Percentiles rank a stretch among this genome's conserved stretches.
phyloP scores from a whole-genome alignment of 805 yeast species.

The Ogataea pilisensis region DNA sequence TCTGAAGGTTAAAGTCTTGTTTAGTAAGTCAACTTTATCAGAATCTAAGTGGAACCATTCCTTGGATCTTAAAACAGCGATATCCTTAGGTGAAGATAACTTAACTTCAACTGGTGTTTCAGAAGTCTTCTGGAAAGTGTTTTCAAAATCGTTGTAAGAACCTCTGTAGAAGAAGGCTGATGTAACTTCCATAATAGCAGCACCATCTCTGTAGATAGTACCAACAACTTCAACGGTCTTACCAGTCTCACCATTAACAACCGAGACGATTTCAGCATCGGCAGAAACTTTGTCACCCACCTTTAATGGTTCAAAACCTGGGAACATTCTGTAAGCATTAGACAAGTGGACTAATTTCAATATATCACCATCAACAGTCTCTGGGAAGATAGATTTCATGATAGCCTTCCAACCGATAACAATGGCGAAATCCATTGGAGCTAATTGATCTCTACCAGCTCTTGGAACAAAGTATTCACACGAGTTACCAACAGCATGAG shows the following conservation, averaged over 20 bases:
- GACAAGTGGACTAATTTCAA: conserved; percentile 91
- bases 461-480: conserved; percentile 94
- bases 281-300: conserved; percentile 84
- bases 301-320: conserved; percentile 86
- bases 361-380: conserved; percentile 92
- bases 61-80: conserved; percentile 89
- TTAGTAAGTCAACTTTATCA: conserved; percentile 63
- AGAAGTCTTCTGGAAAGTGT: conserved; percentile 82
- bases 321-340: conserved; percentile 88
- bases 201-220: conserved; percentile 67
- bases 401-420: conserved; percentile 98
- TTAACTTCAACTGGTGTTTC: conserved; percentile 85
- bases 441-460: conserved; percentile 76
- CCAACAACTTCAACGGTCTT: conserved; percentile 96
- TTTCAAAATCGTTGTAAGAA: conserved; percentile 76
- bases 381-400: conserved; percentile 97
- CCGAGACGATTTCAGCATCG: conserved; percentile 80
- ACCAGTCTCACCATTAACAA: conserved; percentile 87
- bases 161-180: conserved; percentile 98
- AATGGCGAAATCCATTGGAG: conserved; percentile 99
- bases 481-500: conserved; percentile 95
- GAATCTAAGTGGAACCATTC: conserved; percentile 93
- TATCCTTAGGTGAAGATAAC: conserved; percentile 74
- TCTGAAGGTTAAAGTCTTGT: conserved; percentile 83
- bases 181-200: conserved; percentile 87